A percentile compares a stretch with the other conserved stretches of the same genome.
Conservation (phyloP, 805 yeast species). For the Sugiyamaella chiloensis region DNA sequence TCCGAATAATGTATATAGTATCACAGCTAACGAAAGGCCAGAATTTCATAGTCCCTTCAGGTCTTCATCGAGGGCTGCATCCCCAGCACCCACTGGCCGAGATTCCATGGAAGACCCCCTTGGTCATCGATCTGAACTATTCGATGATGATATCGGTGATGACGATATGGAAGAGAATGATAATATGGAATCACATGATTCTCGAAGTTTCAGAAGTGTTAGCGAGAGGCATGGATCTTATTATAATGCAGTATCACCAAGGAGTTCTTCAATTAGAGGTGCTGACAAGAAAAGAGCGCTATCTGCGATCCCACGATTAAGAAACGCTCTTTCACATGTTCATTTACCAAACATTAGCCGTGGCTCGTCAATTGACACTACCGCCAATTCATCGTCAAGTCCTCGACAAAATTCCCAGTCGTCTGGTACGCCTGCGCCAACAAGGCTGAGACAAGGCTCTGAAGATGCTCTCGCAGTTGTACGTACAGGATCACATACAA, state of each 20-base stretch:
- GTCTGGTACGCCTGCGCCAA: not conserved
- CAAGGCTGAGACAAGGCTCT: not conserved
- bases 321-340: slow-evolving; percentile 21
- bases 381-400: not conserved
- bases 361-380: slow-evolving; percentile 2
- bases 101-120: slow-evolving; percentile 2
- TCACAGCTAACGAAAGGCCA: too few relatives aligned
- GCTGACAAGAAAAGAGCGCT: slow-evolving; percentile 6
- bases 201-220: not conserved
- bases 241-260: not conserved
- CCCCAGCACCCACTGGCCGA: not conserved
- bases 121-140: not conserved
- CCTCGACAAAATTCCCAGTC: slow-evolving; percentile 6
- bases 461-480: slow-evolving; percentile 8
- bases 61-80: not conserved
- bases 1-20: too few relatives aligned
- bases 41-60: slow-evolving; percentile 8
- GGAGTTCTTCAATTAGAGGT: not conserved
- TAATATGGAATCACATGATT: too few relatives aligned
- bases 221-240: not conserved
- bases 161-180: too few relatives aligned
- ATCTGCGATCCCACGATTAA: slow-evolving; percentile 19
- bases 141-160: not conserved
- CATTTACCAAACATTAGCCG: slow-evolving; percentile 17
- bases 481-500: slow-evolving; percentile 4